phyloP scores from a whole-genome alignment of 176 grass and related monocot genomes.

The Pontederia crassipes region DNA sequence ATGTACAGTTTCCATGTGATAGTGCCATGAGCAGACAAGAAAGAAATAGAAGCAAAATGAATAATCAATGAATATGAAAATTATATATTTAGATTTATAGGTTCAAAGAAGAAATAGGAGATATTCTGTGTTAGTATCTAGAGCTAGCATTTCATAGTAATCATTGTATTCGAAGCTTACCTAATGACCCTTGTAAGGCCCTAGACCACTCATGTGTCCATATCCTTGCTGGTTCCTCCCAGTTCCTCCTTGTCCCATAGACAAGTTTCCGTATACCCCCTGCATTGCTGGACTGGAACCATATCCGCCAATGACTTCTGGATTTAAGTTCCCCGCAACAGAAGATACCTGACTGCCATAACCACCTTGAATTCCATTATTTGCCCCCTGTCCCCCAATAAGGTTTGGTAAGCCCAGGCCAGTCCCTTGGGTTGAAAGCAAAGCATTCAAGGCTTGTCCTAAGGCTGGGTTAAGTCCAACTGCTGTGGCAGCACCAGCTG shows the following conservation, averaged over 20 bases:
- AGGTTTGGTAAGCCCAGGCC: constrained; percentile 55
- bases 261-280: constrained; percentile 64
- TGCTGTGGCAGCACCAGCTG: constrained; percentile 33
- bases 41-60: too few species aligned
- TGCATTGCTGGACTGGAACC: constrained; percentile 21
- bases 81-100: too few species aligned
- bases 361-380: constrained; percentile 35
- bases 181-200: constrained; percentile 82
- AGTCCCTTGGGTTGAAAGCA: constrained; percentile 54
- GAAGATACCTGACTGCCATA: constrained; percentile 12
- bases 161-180: constrained; percentile 40
- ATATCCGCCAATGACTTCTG: constrained; percentile 42
- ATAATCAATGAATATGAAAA: too few species aligned
- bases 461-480: constrained; percentile 73
- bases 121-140: background rate
- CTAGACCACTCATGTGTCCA: constrained; percentile 16
- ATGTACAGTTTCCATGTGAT: too few species aligned
- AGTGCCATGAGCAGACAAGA: too few species aligned
- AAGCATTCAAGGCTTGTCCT: constrained; percentile 79
- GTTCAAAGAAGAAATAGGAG: background rate
- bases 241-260: constrained; percentile 37
- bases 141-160: constrained; percentile 6
- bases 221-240: constrained; percentile 40
- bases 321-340: constrained; percentile 3
- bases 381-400: constrained; percentile 30